Percentiles rank a stretch among this genome's conserved stretches.
These are phyloP conservation scores for Tetrahymena elliotti DNA, from an alignment of 73 alveolate genomes.

Conservation along the genomic window DNA sequence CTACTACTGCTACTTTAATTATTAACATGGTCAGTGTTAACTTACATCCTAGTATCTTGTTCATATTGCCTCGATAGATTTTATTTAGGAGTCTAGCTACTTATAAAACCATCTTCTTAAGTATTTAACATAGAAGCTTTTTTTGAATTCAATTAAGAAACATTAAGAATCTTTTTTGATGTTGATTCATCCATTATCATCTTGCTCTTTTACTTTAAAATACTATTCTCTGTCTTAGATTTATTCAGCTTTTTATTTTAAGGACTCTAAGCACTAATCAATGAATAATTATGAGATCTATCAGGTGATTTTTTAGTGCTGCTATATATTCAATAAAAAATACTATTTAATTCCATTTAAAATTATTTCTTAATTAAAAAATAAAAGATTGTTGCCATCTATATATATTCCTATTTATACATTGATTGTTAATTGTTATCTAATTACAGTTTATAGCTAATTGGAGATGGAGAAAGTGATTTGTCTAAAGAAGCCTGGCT, in stretches of 20 bases:
- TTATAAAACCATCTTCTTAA: neutral
- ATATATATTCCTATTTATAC: too few relatives aligned
- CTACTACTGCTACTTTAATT: neutral
- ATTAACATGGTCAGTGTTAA: neutral
- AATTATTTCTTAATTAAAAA: too few relatives aligned
- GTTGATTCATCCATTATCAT: neutral
- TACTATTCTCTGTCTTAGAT: neutral
- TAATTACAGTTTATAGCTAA: neutral
- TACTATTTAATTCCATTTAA: too few relatives aligned
- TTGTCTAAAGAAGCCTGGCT: neutral
- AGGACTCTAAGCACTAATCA: neutral
- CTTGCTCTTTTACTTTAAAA: neutral
- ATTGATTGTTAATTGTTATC: too few relatives aligned
- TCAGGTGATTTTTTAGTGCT: neutral
- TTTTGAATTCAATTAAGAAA: neutral
- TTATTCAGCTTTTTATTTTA: neutral
- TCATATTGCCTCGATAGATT: neutral
- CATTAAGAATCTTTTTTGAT: neutral
- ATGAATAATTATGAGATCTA: neutral
- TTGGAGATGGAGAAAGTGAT: neutral
- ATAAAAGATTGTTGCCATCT: neutral
- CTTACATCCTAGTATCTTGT: neutral
- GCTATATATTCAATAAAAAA: neutral
- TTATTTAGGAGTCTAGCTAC: neutral
- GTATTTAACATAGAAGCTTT: neutral